Conservation (phyloP, 176 grass and related monocot species). For the Aegilops tauschii region DNA sequence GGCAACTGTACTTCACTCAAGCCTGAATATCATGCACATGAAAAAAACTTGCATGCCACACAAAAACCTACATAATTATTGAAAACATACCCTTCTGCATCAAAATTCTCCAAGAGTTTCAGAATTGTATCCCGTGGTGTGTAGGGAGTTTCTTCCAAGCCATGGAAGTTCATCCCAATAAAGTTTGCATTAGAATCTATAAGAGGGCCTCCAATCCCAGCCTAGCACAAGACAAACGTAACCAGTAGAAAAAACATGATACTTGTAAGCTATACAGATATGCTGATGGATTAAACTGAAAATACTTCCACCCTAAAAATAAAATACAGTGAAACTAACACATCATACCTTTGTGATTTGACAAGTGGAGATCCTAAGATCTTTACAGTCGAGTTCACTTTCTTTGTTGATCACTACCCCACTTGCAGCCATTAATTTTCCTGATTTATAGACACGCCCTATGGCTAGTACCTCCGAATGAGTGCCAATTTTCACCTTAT, state of each 20-base stretch:
- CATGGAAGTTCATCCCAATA: neutral
- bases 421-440: neutral
- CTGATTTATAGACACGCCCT: neutral
- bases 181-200: neutral
- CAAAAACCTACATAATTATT: neutral
- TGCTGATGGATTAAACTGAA: neutral
- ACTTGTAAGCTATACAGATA: neutral
- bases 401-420: neutral
- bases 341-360: neutral
- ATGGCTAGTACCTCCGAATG: neutral
- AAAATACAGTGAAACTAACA: neutral
- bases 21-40: neutral
- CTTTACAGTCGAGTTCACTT: neutral
- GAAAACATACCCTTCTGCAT: neutral
- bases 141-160: constrained; percentile 2
- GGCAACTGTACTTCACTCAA: neutral
- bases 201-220: constrained; percentile 3
- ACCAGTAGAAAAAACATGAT: neutral
- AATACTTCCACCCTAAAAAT: neutral
- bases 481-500: neutral
- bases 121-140: neutral
- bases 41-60: neutral
- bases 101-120: neutral
- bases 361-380: constrained; percentile 3
- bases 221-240: neutral